Conservation (phyloP, 208 protist species). For the Angomonas deanei region DNA sequence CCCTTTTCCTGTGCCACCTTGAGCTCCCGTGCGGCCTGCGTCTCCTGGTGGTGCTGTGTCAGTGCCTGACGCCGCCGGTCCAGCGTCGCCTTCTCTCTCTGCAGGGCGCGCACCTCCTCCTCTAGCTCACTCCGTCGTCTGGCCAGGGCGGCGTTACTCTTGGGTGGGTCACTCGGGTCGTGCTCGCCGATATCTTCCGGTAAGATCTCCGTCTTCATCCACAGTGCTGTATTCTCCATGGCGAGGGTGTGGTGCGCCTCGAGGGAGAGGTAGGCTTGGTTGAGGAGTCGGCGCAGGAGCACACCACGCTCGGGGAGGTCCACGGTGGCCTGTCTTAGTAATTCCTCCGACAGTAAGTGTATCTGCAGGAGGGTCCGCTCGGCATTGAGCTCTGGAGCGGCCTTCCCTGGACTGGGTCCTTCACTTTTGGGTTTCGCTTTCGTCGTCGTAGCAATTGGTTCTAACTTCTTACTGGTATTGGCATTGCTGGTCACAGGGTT, state of each 20-base stretch:
- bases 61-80: slow-evolving; percentile 18
- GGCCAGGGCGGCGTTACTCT: neutral
- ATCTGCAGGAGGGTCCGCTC: slow-evolving; percentile 39
- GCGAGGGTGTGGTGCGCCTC: slow-evolving; percentile 23
- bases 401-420: no score
- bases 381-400: slow-evolving; percentile 21
- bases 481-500: neutral
- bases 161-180: neutral
- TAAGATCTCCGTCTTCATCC: neutral
- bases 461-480: neutral
- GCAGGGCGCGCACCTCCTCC: slow-evolving; percentile 24
- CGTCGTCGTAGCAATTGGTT: neutral
- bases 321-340: slow-evolving; percentile 53
- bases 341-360: slow-evolving; percentile 36
- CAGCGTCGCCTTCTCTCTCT: slow-evolving; percentile 9
- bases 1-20: slow-evolving; percentile 8
- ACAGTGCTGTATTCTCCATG: slow-evolving; percentile 7
- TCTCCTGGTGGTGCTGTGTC: slow-evolving; percentile 14
- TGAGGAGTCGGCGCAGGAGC: slow-evolving; percentile 42
- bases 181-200: slow-evolving; percentile 6
- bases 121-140: slow-evolving; percentile 11
- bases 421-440: neutral
- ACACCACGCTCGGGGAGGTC: slow-evolving; percentile 60
- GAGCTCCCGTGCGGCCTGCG: neutral
- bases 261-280: slow-evolving; percentile 42